A percentile compares a stretch with the other conserved stretches of the same genome.
These are phyloP conservation scores for Pichia sp. DNA, from an alignment of 1,139 yeast genomes.

Conservation along the genomic window DNA sequence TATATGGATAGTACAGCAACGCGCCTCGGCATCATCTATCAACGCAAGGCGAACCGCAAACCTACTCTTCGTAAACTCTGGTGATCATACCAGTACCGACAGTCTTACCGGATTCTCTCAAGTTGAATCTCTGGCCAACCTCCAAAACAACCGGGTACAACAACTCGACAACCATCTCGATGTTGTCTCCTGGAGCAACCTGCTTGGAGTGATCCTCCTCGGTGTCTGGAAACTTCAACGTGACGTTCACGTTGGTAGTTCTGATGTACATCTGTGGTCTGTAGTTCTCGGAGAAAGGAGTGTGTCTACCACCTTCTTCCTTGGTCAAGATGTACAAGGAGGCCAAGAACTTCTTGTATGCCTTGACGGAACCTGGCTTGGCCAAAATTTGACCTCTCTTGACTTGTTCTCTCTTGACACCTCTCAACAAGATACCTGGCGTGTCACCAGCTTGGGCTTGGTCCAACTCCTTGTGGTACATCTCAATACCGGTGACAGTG, in stretches of 20 bases:
- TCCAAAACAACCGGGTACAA: constrained; percentile 92
- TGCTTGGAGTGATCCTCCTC: constrained; percentile 81
- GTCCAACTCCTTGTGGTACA: constrained; percentile 98
- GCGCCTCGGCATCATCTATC: not conserved
- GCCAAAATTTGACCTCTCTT: constrained; percentile 97
- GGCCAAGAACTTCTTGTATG: constrained; percentile 92
- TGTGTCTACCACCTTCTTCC: constrained; percentile 99
- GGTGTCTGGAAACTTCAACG: constrained; percentile 86
- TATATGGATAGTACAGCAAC: not conserved
- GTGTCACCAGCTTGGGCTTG: constrained; percentile 98
- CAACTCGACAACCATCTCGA: constrained; percentile 91
- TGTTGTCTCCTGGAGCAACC: constrained; percentile 98
- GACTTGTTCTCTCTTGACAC: constrained; percentile 96
- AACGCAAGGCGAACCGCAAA: not conserved
- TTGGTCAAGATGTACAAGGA: constrained; percentile 87
- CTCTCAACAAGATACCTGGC: constrained; percentile 96
- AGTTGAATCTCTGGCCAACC: constrained; percentile 96
- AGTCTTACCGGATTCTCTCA: constrained; percentile 99
- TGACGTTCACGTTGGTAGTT: constrained; percentile 93
- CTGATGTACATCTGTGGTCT: constrained; percentile 97
- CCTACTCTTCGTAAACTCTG: constrained; percentile 69
- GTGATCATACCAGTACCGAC: constrained; percentile 98
- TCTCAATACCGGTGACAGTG: constrained; percentile 96
- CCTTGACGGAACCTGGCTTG: constrained; percentile 86
- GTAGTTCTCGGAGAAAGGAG: constrained; percentile 94